phyloP scores from a whole-genome alignment of 306 rosid species.

The Quercus cerris region DNA sequence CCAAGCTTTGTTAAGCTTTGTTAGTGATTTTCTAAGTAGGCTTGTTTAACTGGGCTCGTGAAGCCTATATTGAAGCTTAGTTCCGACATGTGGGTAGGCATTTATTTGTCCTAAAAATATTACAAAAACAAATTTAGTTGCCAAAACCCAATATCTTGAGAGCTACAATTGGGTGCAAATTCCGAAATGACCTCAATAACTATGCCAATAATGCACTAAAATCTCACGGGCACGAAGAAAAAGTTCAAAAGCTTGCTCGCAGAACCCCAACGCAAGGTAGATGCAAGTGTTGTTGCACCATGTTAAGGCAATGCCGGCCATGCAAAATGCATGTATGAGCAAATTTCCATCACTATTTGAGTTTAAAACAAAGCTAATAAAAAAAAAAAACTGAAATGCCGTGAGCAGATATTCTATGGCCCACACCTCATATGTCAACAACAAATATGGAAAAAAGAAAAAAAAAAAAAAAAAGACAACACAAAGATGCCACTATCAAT shows the following conservation, averaged over 20 bases:
- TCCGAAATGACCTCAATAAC: background rate
- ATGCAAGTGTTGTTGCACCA: background rate
- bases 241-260: background rate
- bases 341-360: background rate
- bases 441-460: background rate
- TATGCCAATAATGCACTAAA: background rate
- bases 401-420: constrained; percentile 6
- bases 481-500: constrained; percentile 26
- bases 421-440: background rate
- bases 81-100: too few relatives aligned
- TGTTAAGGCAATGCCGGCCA: background rate
- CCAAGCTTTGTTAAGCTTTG: too few relatives aligned
- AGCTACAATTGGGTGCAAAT: background rate
- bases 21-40: too few relatives aligned
- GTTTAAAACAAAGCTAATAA: background rate
- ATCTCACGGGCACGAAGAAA: background rate
- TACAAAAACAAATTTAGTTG: too few relatives aligned
- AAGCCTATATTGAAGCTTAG: too few relatives aligned
- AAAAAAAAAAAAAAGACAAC: background rate
- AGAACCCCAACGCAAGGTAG: background rate
- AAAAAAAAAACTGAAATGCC: background rate
- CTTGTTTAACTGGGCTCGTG: too few relatives aligned
- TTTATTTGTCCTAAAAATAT: too few relatives aligned
- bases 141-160: too few relatives aligned
- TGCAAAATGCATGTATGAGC: background rate